Base-by-base conservation (phyloP, 1,139 yeast species). In the Magnusiomyces tetraspermus region DNA sequence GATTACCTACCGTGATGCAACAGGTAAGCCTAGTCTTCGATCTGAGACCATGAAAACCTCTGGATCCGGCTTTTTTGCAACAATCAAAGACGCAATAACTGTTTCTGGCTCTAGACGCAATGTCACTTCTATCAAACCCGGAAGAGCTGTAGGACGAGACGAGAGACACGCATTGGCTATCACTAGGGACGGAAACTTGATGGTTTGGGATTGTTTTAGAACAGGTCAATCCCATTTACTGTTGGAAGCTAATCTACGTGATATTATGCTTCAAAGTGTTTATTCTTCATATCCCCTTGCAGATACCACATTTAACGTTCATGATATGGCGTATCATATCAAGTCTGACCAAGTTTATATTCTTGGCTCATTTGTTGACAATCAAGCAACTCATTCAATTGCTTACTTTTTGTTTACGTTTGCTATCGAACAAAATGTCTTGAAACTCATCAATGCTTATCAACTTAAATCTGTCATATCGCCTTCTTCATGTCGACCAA, bases 1-100 rank as follows among this genome's bases (percentile, higher is more conserved):
- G 50, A 65, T 87, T 2, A 73, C 84, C 0, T 71, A 88, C 40
- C 76, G 86, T 58, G 95, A 88, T 65, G 72, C 77, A 49, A 76
- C 78, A 48, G 92, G 95, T 46, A 82, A 80, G 60, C 82, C 89
- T 0, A 50, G 53, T 1, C 52, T 58, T n/a, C 46, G 54, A 22
- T 53, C 59, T 19, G 52, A 51, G 24, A 53, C 62, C 1, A 63
- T 65, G 63, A 55, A 60, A n/a, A 65, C 69, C 13, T 62, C 62
- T 46, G 68, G 63, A 24, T 58, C 63, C 1, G 70, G 71, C 2
- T 44, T 69, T 28, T 54, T 68, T 48, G 61, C 66, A 13, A 57
- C 66, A 11, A 40, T 69, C 23, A 62, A 60, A 41, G 64, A 63
- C 6, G 66, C 67, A 1, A 57, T 67, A 19, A 49, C 62, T 2